Evolutionary conservation across 257 asterid species (phyloP).

Genomic region (Catharanthus roseus): DNA sequence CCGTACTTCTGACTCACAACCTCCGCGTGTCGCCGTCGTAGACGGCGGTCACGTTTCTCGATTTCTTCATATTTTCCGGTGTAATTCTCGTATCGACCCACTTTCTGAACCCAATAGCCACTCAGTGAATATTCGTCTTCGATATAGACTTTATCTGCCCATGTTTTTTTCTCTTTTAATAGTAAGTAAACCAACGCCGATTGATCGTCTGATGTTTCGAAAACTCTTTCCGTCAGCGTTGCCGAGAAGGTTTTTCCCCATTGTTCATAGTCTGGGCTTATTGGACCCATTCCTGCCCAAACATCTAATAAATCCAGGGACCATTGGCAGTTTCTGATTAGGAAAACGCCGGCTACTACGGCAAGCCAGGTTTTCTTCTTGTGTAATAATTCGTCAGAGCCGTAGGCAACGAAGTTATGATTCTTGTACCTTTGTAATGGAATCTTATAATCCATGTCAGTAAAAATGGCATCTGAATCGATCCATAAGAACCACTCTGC

Average conservation of each 20-base stretch:
- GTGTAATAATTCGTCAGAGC: not conserved
- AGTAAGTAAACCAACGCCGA: slow-evolving; percentile 25
- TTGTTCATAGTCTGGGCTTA: slow-evolving; percentile 17
- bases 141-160: slow-evolving; percentile 23
- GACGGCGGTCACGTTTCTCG: slow-evolving; percentile 11
- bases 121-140: slow-evolving; percentile 25
- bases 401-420: slow-evolving; percentile 1
- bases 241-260: slow-evolving; percentile 23
- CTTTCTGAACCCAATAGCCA: slow-evolving; percentile 28
- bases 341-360: not conserved
- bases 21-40: slow-evolving; percentile 26
- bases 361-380: slow-evolving; percentile 14
- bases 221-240: slow-evolving; percentile 19
- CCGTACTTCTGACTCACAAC: slow-evolving; percentile 20
- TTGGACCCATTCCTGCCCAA: slow-evolving; percentile 16
- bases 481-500: slow-evolving; percentile 11
- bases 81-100: slow-evolving; percentile 16
- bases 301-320: slow-evolving; percentile 9
- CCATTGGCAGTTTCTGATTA: slow-evolving; percentile 18
- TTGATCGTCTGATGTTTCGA: slow-evolving; percentile 20
- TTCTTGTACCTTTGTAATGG: slow-evolving; percentile 12
- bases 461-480: slow-evolving; percentile 13
- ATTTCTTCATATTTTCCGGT: slow-evolving; percentile 17
- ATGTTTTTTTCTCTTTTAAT: slow-evolving; percentile 17
- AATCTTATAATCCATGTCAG: slow-evolving; percentile 13